These are phyloP conservation scores for Aureobasidium sp. DNA, from an alignment of 2,329 filamentous ascomycete species.

Conservation along the genomic window DNA sequence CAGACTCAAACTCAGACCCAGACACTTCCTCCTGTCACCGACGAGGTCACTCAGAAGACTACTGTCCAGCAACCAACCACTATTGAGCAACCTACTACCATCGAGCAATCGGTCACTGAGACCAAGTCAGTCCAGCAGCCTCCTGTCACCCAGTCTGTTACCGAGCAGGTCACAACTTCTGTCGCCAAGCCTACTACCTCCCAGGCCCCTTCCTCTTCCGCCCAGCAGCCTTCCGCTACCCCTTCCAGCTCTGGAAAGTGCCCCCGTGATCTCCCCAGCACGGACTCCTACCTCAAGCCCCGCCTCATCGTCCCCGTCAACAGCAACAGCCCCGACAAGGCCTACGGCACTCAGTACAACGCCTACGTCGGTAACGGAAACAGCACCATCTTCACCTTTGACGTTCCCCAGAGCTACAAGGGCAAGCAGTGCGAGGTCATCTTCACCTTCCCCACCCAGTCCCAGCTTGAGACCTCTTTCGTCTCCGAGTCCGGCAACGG, in stretches of 20 bases:
- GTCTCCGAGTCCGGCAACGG: constrained; percentile 49
- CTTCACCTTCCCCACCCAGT: constrained; percentile 56
- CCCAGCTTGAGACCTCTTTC: constrained; percentile 55
- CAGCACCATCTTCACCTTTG: constrained; percentile 63
- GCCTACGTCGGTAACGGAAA: constrained; percentile 49
- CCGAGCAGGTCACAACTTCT: neutral
- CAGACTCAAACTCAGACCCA: neutral
- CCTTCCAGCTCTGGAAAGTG: constrained; percentile 17
- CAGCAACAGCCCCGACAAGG: constrained; percentile 44
- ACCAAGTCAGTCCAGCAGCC: neutral
- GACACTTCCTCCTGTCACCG: neutral
- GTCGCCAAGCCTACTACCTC: neutral
- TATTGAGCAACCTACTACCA: neutral
- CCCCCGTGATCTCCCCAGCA: constrained; percentile 25
- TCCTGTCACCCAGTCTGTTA: neutral
- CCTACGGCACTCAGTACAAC: constrained; percentile 48
- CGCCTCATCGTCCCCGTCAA: constrained; percentile 58
- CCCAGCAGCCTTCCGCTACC: neutral
- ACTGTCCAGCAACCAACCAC: neutral
- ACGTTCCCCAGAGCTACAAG: constrained; percentile 48
- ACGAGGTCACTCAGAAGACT: neutral
- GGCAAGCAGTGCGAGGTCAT: constrained; percentile 56
- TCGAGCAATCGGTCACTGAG: neutral
- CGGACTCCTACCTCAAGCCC: constrained; percentile 36
- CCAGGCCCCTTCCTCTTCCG: neutral